These are phyloP conservation scores for Solanum clarkiae DNA, from an alignment of 257 asterid genomes.

Conservation along the genomic window DNA sequence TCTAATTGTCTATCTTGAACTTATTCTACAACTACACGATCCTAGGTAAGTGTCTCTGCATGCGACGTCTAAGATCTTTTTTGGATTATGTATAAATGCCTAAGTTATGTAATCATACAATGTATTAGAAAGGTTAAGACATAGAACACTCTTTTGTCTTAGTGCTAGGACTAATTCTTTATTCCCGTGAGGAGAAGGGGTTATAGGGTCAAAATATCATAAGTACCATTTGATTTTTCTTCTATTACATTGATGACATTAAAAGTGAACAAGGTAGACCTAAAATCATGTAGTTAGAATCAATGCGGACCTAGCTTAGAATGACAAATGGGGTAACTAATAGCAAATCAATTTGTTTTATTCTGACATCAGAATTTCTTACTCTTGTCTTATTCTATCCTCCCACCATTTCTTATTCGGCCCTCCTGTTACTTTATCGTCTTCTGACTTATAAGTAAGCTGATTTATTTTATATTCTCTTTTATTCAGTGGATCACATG, in stretches of 20 bases:
- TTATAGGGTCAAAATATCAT: background rate
- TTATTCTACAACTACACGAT: background rate
- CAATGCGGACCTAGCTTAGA: background rate
- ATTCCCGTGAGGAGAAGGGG: background rate
- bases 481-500: conserved; percentile 63
- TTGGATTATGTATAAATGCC: background rate
- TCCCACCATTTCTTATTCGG: background rate
- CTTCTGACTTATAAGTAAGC: background rate
- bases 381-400: background rate
- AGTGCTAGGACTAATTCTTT: background rate
- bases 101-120: background rate
- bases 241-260: background rate
- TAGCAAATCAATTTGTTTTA: background rate
- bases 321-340: background rate
- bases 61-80: background rate
- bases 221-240: background rate
- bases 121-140: background rate
- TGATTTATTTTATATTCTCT: conserved; percentile 16
- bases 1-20: background rate
- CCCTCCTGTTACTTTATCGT: background rate
- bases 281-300: background rate
- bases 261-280: background rate
- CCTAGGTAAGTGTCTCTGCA: background rate
- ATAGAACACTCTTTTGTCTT: background rate
- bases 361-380: background rate